Evolutionary conservation across 257 asterid genomes (phyloP), one percentile per base, ranked within the genome.

Genomic region (Lycium ferocissimum): DNA sequence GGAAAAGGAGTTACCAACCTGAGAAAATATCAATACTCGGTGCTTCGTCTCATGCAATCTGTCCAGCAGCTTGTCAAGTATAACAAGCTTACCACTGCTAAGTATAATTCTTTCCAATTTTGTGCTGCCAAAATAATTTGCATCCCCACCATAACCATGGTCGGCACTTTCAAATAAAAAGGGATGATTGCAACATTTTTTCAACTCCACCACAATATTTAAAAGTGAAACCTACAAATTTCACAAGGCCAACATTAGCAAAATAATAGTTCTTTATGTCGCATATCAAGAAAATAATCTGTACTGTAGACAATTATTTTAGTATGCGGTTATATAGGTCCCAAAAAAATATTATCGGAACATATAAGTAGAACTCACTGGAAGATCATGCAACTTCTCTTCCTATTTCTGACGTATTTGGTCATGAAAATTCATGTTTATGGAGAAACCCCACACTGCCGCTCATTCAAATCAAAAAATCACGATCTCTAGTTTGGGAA

Each of bases 101-200:
- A 97, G 91, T 86, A 94, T 95, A 59, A 95, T 87, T 79, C 99
- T 90, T 89, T 97, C 99, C 87, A 97, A 85, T 89, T 95, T 97
- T 58, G 93, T 83, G 91, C 99, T 95, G 38, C 98, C 98, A 63
- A 92, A 88, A 89, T 88, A 80, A 84, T 92, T 93, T 58, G 96
- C 90, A 84, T 97, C 97, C 88, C 99, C 99, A 67, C 99, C 99
- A 90, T 97, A 97, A 88, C 99, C 99, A 90, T 95, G 98, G 91
- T 97, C 99, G 12, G 99, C 99, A 89, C 99, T 97, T 90, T 97
- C 98, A 90, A 97, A 97, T 83, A 97, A 85, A 90, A 97, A 97
- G 71, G 99, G 99, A 89, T 97, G 99, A 82, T 97, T 97, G 94
- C 99, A 97, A 92, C 99, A 97, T 87, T 97, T 97, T 97, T 97